Conservation (phyloP, 2,329 filamentous ascomycete genomes). For the Amauroascus verrucosus region DNA sequence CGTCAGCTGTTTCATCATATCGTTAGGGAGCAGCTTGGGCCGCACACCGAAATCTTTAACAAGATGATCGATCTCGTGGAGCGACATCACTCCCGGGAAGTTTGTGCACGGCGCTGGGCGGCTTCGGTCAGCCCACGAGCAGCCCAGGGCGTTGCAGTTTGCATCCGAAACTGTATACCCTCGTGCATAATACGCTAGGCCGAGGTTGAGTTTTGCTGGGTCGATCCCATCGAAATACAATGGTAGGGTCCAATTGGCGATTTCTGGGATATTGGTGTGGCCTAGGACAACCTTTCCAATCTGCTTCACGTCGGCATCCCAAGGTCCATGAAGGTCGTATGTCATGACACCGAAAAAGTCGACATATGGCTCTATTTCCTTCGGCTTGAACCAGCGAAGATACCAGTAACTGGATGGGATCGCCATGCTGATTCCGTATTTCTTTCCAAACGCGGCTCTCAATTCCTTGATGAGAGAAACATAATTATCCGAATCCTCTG, state of each 20-base stretch:
- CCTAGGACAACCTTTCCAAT: constrained; percentile 3
- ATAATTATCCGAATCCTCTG: constrained; percentile 10
- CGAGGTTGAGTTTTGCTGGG: constrained; percentile 19
- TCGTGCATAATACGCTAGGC: constrained; percentile 22
- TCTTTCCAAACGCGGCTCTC: constrained; percentile 4
- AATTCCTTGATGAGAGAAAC: constrained; percentile 13
- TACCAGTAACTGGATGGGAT: constrained; percentile 18
- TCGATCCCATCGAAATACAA: constrained; percentile 22
- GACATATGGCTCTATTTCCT: constrained; percentile 17
- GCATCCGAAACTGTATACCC: constrained; percentile 18
- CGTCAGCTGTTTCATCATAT: constrained; percentile 21
- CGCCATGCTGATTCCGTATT: constrained; percentile 13
- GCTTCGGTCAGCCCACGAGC: constrained; percentile 17
- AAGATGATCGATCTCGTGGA: constrained; percentile 18
- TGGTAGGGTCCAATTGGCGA: constrained; percentile 19
- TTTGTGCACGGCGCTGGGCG: constrained; percentile 20
- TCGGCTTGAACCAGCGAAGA: constrained; percentile 21
- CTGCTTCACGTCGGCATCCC: constrained; percentile 19
- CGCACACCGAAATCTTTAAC: constrained; percentile 8
- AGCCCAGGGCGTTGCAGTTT: constrained; percentile 17
- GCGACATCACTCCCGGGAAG: constrained; percentile 15
- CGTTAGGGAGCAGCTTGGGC: constrained; percentile 13
- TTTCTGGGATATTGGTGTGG: constrained; percentile 23
- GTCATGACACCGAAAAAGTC: constrained; percentile 25
- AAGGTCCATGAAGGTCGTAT: constrained; percentile 23